A percentile compares a stretch with the other conserved stretches of the same genome.
These are phyloP conservation scores for Daedalea quercina DNA, from an alignment of 768 basidiomycete genomes.

Conservation along the genomic window DNA sequence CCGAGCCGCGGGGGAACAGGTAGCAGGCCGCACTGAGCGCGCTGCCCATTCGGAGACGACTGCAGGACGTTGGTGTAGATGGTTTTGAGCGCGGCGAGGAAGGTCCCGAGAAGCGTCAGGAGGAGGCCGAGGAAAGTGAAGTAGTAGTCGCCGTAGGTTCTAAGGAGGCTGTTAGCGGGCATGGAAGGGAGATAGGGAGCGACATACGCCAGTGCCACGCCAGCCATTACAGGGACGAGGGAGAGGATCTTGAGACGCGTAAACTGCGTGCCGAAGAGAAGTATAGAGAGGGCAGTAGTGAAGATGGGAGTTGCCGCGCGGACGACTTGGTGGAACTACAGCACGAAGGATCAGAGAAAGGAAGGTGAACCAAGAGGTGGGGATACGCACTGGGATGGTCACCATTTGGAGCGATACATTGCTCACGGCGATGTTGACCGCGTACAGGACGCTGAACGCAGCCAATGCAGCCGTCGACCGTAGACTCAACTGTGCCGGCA, in stretches of 20 bases:
- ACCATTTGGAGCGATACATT: slow-evolving; percentile 87
- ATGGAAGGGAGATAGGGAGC: neutral
- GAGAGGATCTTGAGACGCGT: slow-evolving; percentile 60
- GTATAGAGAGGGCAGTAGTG: slow-evolving; percentile 69
- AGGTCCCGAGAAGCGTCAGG: slow-evolving; percentile 83
- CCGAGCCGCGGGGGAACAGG: slow-evolving; percentile 26
- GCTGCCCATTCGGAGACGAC: slow-evolving; percentile 23
- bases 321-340: slow-evolving; percentile 94
- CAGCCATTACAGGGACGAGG: slow-evolving; percentile 78
- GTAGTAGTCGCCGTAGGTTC: slow-evolving; percentile 94
- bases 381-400: slow-evolving; percentile 71
- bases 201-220: slow-evolving; percentile 86
- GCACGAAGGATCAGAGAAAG: neutral
- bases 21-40: neutral
- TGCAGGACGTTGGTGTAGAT: slow-evolving; percentile 83
- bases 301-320: slow-evolving; percentile 91
- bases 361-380: neutral
- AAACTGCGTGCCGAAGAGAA: slow-evolving; percentile 58
- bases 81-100: slow-evolving; percentile 91
- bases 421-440: slow-evolving; percentile 91
- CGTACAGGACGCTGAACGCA: slow-evolving; percentile 85
- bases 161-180: slow-evolving; percentile 23
- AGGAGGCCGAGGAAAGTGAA: slow-evolving; percentile 81
- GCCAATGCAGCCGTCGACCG: slow-evolving; percentile 56
- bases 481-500: slow-evolving; percentile 44